phyloP scores from a whole-genome alignment of 768 basidiomycete genomes.

The Boletus reticuloceps region DNA sequence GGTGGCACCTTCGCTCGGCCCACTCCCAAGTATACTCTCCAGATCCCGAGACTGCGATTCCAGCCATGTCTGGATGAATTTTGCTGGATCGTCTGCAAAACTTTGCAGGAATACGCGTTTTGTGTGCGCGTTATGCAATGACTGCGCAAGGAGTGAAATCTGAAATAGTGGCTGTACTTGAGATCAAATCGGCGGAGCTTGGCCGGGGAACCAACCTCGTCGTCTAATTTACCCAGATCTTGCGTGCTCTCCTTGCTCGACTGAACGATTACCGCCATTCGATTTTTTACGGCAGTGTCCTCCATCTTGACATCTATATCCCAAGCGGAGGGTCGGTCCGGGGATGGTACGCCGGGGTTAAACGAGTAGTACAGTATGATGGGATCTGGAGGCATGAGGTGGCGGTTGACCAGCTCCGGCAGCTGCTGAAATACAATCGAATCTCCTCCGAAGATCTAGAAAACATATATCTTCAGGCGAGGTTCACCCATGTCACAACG shows the following conservation, averaged over 20 bases:
- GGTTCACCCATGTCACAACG: not conserved
- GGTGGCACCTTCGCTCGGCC: slow-evolving; percentile 72
- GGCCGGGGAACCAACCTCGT: slow-evolving; percentile 59
- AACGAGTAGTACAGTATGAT: slow-evolving; percentile 75
- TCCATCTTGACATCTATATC: slow-evolving; percentile 90
- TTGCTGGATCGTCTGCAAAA: slow-evolving; percentile 75
- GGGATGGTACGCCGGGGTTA: slow-evolving; percentile 57
- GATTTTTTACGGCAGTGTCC: slow-evolving; percentile 67
- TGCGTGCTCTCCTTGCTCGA: slow-evolving; percentile 69
- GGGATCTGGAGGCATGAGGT: slow-evolving; percentile 74
- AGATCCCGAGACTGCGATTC: slow-evolving; percentile 91
- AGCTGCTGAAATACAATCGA: slow-evolving; percentile 73
- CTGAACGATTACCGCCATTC: slow-evolving; percentile 69
- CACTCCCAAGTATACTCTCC: slow-evolving; percentile 86
- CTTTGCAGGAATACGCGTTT: slow-evolving; percentile 84
- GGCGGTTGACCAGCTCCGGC: slow-evolving; percentile 83
- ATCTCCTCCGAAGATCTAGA: slow-evolving; percentile 71
- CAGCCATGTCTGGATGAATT: slow-evolving; percentile 87
- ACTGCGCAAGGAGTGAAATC: slow-evolving; percentile 84
- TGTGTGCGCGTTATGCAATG: slow-evolving; percentile 80
- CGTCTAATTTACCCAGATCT: slow-evolving; percentile 72
- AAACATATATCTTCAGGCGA: not conserved
- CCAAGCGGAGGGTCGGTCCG: slow-evolving; percentile 75
- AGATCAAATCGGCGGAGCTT: slow-evolving; percentile 12
- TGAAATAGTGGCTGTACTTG: slow-evolving; percentile 30